phyloP scores from a whole-genome alignment of 2,329 filamentous ascomycete species.

The Didymella pinodella region DNA sequence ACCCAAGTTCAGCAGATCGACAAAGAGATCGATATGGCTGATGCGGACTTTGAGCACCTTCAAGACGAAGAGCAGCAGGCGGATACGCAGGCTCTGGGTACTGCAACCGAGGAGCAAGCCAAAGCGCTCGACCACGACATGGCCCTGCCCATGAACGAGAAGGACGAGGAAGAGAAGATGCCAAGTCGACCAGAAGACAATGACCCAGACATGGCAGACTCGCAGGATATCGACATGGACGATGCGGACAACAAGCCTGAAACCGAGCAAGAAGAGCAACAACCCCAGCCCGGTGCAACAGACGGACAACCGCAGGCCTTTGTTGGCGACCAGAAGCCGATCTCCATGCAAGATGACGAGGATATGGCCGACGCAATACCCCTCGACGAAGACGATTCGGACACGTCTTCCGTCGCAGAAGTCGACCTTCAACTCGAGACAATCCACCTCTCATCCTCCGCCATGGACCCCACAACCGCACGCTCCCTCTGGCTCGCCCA shows the following conservation, averaged over 20 bases:
- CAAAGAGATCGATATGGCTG: conserved; percentile 73
- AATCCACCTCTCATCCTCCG: conserved; percentile 68
- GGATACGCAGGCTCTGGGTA: conserved; percentile 92
- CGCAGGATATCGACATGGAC: conserved; percentile 54
- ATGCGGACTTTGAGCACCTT: conserved; percentile 92
- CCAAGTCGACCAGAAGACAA: conserved; percentile 46
- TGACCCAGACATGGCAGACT: conserved; percentile 36
- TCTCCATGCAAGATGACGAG: conserved; percentile 44
- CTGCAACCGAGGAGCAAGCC: conserved; percentile 85
- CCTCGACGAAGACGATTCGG: conserved; percentile 49
- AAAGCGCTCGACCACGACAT: conserved; percentile 86
- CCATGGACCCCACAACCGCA: conserved; percentile 63
- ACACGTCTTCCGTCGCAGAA: conserved; percentile 50
- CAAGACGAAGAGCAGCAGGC: conserved; percentile 80
- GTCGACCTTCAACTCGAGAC: conserved; percentile 69
- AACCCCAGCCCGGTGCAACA: conserved; percentile 37
- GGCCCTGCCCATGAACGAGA: conserved; percentile 74
- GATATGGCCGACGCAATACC: conserved; percentile 49
- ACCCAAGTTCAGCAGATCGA: conserved; percentile 58
- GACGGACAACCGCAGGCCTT: conserved; percentile 54
- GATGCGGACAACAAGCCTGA: conserved; percentile 46
- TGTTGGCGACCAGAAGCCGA: conserved; percentile 54
- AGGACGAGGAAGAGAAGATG: conserved; percentile 55
- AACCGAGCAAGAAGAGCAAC: conserved; percentile 38
- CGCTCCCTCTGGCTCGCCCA: conserved; percentile 84